phyloP scores from a whole-genome alignment of 129 eudicot species.

The Ambrosia trifida region DNA sequence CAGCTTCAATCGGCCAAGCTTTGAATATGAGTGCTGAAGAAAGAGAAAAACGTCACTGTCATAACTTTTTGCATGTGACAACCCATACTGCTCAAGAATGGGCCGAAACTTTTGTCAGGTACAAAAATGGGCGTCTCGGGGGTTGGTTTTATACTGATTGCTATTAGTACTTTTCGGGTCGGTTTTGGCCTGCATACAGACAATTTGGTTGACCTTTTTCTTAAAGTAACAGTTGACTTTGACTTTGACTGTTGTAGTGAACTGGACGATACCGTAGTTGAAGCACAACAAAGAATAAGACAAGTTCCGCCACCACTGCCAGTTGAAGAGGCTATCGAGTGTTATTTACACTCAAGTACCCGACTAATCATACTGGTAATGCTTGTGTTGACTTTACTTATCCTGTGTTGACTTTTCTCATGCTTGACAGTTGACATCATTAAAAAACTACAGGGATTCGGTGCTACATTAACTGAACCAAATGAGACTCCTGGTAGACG shows the following conservation, averaged over 20 bases:
- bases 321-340: constrained; percentile 52
- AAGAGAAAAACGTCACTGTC: constrained; percentile 86
- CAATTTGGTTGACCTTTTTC: background rate
- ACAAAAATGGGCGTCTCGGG: background rate
- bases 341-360: constrained; percentile 65
- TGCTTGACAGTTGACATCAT: background rate
- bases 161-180: background rate
- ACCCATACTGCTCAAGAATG: constrained; percentile 96
- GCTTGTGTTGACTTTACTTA: background rate
- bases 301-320: constrained; percentile 72
- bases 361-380: constrained; percentile 87
- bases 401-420: background rate
- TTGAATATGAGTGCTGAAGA: constrained; percentile 29
- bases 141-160: background rate
- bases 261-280: constrained; percentile 83
- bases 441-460: constrained; percentile 69
- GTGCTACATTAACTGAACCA: constrained; percentile 83
- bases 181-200: background rate
- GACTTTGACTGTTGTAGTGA: constrained; percentile 55
- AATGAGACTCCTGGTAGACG: constrained; percentile 80
- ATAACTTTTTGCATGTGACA: constrained; percentile 81
- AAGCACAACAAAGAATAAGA: constrained; percentile 87
- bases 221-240: background rate
- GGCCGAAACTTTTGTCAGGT: constrained; percentile 98
- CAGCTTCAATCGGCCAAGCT: constrained; percentile 91